A percentile compares a stretch with the other conserved stretches of the same genome.
phyloP scores from a whole-genome alignment of 805 yeast species.

The Metschnikowia kunwiensis region DNA sequence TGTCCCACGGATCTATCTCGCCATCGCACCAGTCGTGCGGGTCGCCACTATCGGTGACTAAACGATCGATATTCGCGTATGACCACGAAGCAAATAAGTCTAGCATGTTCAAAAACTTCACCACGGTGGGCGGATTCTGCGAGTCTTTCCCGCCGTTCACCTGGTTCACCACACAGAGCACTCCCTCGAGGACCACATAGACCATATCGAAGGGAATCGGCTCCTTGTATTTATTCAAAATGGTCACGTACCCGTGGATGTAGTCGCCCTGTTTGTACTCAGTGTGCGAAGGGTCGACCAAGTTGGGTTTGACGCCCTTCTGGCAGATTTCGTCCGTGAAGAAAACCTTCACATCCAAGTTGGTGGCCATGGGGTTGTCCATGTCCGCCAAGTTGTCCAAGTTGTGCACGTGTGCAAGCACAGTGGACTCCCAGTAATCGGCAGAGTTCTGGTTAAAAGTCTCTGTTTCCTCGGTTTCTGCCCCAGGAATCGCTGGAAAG shows the following conservation, averaged over 20 bases:
- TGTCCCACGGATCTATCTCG: slow-evolving; percentile 42
- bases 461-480: slow-evolving; percentile 10
- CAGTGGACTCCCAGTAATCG: slow-evolving; percentile 37
- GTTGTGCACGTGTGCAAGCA: slow-evolving; percentile 41
- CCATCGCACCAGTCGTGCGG: slow-evolving; percentile 45
- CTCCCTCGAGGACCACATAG: slow-evolving; percentile 42
- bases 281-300: slow-evolving; percentile 29
- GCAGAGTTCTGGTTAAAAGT: slow-evolving; percentile 15
- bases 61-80: slow-evolving; percentile 35
- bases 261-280: slow-evolving; percentile 43
- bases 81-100: slow-evolving; percentile 46
- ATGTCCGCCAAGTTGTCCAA: slow-evolving; percentile 31
- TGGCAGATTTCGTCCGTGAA: slow-evolving; percentile 40
- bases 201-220: slow-evolving; percentile 45
- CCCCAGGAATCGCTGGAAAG: slow-evolving; percentile 12
- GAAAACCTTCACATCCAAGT: slow-evolving; percentile 32
- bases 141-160: slow-evolving; percentile 23
- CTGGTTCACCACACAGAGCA: slow-evolving; percentile 26
- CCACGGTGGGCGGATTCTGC: slow-evolving; percentile 27
- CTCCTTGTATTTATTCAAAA: slow-evolving; percentile 26
- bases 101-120: slow-evolving; percentile 41
- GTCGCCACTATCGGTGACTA: slow-evolving; percentile 28
- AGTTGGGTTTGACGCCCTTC: slow-evolving; percentile 35
- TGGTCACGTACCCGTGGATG: slow-evolving; percentile 43
- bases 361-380: slow-evolving; percentile 19